These are phyloP conservation scores for Lepidium didymum DNA, from an alignment of 345 rosid species.

Conservation along the genomic window DNA sequence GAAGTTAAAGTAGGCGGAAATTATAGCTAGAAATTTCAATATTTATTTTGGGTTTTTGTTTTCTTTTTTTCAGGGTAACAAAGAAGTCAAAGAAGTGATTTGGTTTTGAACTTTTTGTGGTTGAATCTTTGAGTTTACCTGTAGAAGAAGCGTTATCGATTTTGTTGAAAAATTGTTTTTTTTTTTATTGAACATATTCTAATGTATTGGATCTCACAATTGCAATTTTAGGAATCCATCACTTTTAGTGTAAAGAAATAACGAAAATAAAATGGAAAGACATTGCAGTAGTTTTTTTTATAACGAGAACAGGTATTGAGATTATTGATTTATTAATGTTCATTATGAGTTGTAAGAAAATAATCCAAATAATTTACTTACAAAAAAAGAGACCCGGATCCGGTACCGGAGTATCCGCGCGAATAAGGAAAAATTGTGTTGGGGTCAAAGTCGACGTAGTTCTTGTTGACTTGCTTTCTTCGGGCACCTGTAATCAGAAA, in stretches of 20 bases:
- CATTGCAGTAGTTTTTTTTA: too few relatives aligned
- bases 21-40: not conserved
- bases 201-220: not conserved
- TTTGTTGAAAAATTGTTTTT: not conserved
- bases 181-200: not conserved
- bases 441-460: slow-evolving; percentile 20
- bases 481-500: not conserved
- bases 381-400: not conserved
- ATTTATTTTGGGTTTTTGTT: not conserved
- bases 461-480: slow-evolving; percentile 21
- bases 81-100: slow-evolving; percentile 39
- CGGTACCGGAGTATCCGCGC: not conserved
- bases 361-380: not conserved
- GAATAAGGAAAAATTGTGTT: not conserved
- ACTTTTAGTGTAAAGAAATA: not conserved
- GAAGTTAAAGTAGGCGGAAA: not conserved
- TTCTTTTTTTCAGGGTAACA: slow-evolving; percentile 24
- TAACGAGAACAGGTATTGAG: too few relatives aligned
- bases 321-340: not conserved
- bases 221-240: not conserved
- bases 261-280: too few relatives aligned
- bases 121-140: slow-evolving; percentile 7
- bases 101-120: not conserved
- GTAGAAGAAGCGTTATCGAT: slow-evolving; percentile 2
- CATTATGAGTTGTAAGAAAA: not conserved